Percentiles rank a stretch among this genome's conserved stretches.
These are phyloP conservation scores for Diaporthe capsici DNA, from an alignment of 2,329 filamentous ascomycete genomes.

Conservation along the genomic window DNA sequence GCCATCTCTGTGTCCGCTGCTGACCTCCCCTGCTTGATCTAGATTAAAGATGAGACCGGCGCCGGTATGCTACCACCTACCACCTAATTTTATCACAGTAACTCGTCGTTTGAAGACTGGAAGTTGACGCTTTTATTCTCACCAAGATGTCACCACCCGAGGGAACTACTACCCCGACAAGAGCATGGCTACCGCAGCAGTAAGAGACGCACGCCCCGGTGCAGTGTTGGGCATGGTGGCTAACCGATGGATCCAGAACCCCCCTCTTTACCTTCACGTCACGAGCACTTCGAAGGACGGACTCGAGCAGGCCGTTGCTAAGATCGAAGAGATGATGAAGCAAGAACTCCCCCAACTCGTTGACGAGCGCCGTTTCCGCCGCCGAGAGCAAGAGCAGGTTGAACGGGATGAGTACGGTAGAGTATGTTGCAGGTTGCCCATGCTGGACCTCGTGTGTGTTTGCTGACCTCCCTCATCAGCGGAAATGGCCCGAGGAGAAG, in stretches of 20 bases:
- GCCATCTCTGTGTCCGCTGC: slow-evolving; percentile 87
- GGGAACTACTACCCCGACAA: slow-evolving; percentile 98
- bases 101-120: slow-evolving; percentile 56
- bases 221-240: slow-evolving; percentile 26
- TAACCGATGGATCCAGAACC: slow-evolving; percentile 72
- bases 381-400: slow-evolving; percentile 60
- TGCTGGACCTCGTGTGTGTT: slow-evolving; percentile 49
- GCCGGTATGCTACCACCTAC: slow-evolving; percentile 88
- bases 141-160: slow-evolving; percentile 97
- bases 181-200: slow-evolving; percentile 93
- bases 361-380: slow-evolving; percentile 90
- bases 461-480: slow-evolving; percentile 57
- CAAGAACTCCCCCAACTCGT: slow-evolving; percentile 96
- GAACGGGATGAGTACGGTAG: slow-evolving; percentile 46
- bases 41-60: slow-evolving; percentile 99
- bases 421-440: slow-evolving; percentile 39
- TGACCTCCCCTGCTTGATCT: slow-evolving; percentile 91
- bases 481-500: slow-evolving; percentile 98
- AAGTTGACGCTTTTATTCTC: slow-evolving; percentile 72
- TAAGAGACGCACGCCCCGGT: slow-evolving; percentile 63
- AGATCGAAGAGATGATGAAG: slow-evolving; percentile 96
- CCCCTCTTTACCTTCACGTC: slow-evolving; percentile 93
- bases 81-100: slow-evolving; percentile 53
- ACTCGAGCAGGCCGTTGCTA: slow-evolving; percentile 87
- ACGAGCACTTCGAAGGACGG: slow-evolving; percentile 93